Base-by-base conservation (phyloP, 768 basidiomycete genomes). In the Podaxis pistillaris region DNA sequence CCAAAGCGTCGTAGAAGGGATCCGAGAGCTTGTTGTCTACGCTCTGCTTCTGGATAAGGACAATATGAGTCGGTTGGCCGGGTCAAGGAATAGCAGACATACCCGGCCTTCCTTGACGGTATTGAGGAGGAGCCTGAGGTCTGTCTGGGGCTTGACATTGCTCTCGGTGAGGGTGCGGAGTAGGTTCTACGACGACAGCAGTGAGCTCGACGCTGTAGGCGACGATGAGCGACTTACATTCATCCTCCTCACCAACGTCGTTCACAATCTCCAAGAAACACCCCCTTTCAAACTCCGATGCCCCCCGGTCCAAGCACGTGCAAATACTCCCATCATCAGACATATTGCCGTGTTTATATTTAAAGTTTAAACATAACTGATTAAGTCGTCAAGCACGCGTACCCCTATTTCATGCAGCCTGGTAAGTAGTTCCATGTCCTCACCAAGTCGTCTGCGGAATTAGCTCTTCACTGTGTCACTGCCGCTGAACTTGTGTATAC, bases 1-100 rank as follows among this genome's bases (percentile, higher is more conserved):
- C 97, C 56, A 98, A 81, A 0, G 93, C 92, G 65, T 98, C 96
- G 68, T 93, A 94, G 80, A 98, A 99, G 15, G 90, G 87, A 70
- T 97, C 95, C 15, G 88, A 83, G 19, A 88, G 81, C 73, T 93
- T 93, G 41, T 78, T 72, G 71, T 93, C 91, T 65, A 85, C 78
- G 68, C 80, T 84, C 68, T 75, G 70, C 8, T 73, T 76, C 73
- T 78, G 68, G 44, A 64, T 55, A 30, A 15, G 33, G 56, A 17
- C 30, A 17, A 37, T 50, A 56, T 47, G 50, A 58, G 64, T 19
- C 26, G 59, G 56, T 46, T 54, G 38, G 61, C 64, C 64, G 58
- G 65, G 54, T 54, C 64, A 61, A 71, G 56, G 58, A 63, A 63
- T 19, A 63, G 1, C 24, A 50, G 57, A 83, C 93, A 75, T 76